phyloP scores from a whole-genome alignment of 2,329 filamentous ascomycete genomes.

The Cercospora zeae-maydis region DNA sequence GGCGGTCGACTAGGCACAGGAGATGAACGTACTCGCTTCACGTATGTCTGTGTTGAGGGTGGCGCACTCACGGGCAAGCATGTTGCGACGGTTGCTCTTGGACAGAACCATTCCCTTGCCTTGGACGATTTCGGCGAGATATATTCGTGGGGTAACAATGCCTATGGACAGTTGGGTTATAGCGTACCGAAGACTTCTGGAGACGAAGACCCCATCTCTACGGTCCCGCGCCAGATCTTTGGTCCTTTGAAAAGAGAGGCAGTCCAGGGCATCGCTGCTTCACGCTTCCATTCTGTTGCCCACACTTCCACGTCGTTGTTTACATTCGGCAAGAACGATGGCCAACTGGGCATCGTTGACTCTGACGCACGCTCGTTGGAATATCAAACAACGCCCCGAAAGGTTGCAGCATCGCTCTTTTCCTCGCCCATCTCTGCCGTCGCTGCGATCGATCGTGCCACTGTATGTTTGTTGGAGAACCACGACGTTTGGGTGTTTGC shows the following conservation, averaged over 20 bases:
- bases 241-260: constrained; percentile 83
- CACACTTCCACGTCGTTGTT: constrained; percentile 78
- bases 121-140: constrained; percentile 83
- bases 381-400: constrained; percentile 75
- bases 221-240: constrained; percentile 81
- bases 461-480: constrained; percentile 78
- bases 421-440: constrained; percentile 69
- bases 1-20: constrained; percentile 86
- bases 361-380: constrained; percentile 90
- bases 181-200: constrained; percentile 64
- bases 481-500: constrained; percentile 91
- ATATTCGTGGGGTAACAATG: constrained; percentile 92
- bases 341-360: constrained; percentile 89
- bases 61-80: constrained; percentile 70
- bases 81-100: constrained; percentile 73
- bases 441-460: constrained; percentile 86
- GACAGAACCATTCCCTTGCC: constrained; percentile 86
- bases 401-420: constrained; percentile 82
- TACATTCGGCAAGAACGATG: constrained; percentile 92
- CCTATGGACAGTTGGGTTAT: constrained; percentile 82
- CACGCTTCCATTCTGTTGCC: constrained; percentile 84
- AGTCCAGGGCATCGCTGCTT: constrained; percentile 80
- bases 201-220: constrained; percentile 81
- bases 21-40: constrained; percentile 84
- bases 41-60: constrained; percentile 75